Evolutionary conservation across 768 basidiomycete genomes (phyloP).

Genomic region (Agaricus sinodeliciosus): DNA sequence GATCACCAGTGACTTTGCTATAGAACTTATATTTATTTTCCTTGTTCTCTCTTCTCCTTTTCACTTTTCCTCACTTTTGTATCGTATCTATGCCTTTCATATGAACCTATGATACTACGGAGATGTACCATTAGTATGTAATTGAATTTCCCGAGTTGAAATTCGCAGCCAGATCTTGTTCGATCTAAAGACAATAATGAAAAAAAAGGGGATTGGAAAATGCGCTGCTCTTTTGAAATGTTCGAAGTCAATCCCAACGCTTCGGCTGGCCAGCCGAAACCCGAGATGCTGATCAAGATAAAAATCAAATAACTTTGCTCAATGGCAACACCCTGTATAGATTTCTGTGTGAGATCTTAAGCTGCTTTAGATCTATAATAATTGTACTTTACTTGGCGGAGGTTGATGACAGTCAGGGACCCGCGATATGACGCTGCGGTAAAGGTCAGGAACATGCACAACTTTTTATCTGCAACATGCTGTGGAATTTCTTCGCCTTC

Average conservation of each 20-base stretch:
- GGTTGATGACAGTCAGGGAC: not conserved
- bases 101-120: slow-evolving; percentile 1
- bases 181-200: not conserved
- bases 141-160: not conserved
- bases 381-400: not conserved
- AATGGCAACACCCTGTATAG: not conserved
- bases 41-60: not conserved
- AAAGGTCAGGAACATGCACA: not conserved
- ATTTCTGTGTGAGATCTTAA: slow-evolving; percentile 7
- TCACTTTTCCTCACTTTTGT: not conserved
- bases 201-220: too few relatives aligned
- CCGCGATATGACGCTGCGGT: not conserved
- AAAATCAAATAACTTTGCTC: not conserved
- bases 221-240: too few relatives aligned
- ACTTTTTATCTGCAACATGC: not conserved
- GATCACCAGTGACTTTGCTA: not conserved
- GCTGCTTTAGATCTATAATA: slow-evolving; percentile 8
- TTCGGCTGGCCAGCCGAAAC: too few relatives aligned
- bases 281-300: too few relatives aligned
- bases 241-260: too few relatives aligned
- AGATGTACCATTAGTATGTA: slow-evolving; percentile 5
- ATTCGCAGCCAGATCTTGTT: too few relatives aligned
- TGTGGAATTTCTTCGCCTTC: too few relatives aligned
- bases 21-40: slow-evolving; percentile 1
- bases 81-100: not conserved